Conservation (phyloP, 352 stramenopile species). For the Phytophthora sansomeana region DNA sequence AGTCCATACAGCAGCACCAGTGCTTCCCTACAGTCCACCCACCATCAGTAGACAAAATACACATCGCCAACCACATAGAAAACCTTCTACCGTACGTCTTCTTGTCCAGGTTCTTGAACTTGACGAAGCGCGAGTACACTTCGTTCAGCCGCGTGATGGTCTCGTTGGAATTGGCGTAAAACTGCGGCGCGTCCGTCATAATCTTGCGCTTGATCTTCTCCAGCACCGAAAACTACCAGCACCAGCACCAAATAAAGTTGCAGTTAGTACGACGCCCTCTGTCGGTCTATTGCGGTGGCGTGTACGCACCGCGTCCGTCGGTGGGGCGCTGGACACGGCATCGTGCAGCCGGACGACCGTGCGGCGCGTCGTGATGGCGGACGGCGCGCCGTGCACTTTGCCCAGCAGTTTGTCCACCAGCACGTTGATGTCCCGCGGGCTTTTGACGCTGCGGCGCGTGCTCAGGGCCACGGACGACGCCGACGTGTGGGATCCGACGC, state of each 20-base stretch:
- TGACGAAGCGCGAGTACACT: conserved; percentile 81
- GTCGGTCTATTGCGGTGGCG: too few species aligned
- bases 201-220: conserved; percentile 86
- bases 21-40: conserved; percentile 50
- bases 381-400: conserved; percentile 62
- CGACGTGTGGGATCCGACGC: conserved; percentile 19
- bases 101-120: conserved; percentile 77
- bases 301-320: conserved; percentile 49
- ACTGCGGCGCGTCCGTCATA: conserved; percentile 43
- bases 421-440: conserved; percentile 55
- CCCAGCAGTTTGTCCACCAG: conserved; percentile 63
- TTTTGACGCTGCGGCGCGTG: conserved; percentile 38
- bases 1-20: conserved; percentile 70
- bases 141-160: conserved; percentile 72
- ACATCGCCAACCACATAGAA: conserved; percentile 1
- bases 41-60: conserved; percentile 8
- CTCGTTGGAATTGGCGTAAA: conserved; percentile 51
- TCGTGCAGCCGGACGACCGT: conserved; percentile 69
- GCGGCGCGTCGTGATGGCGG: conserved; percentile 62
- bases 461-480: conserved; percentile 39
- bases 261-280: too few species aligned
- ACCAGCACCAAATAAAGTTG: too few species aligned
- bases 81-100: conserved; percentile 54
- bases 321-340: conserved; percentile 24
- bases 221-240: conserved; percentile 63